Conservation (phyloP, 2,329 filamentous ascomycete genomes). For the Colletotrichum tropicicola region DNA sequence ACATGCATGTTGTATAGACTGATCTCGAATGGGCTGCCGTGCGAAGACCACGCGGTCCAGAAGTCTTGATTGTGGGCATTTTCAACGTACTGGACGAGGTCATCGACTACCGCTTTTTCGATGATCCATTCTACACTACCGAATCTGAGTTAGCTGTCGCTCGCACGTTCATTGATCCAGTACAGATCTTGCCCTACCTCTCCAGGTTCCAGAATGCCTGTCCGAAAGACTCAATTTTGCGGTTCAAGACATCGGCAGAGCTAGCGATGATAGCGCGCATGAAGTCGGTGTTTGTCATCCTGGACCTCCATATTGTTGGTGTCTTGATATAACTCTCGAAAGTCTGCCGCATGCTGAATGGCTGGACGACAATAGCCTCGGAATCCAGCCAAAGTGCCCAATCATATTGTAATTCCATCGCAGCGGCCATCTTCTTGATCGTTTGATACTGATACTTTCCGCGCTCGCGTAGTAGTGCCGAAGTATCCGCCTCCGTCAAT, state of each 20-base stretch:
- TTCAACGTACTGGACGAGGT: slow-evolving; percentile 6
- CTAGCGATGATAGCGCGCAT: not conserved
- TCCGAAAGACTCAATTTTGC: not conserved
- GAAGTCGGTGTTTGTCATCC: not conserved
- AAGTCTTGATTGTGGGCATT: not conserved
- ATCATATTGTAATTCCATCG: slow-evolving; percentile 4
- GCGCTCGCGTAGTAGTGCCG: not conserved
- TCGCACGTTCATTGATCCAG: not conserved
- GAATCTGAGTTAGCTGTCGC: not conserved
- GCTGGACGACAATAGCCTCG: slow-evolving; percentile 16
- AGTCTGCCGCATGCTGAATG: not conserved
- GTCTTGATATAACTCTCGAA: slow-evolving; percentile 9
- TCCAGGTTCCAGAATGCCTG: slow-evolving; percentile 9
- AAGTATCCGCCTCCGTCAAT: slow-evolving; percentile 1
- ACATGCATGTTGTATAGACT: slow-evolving; percentile 15
- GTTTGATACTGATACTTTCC: slow-evolving; percentile 19
- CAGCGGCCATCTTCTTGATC: slow-evolving; percentile 19
- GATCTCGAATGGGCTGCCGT: slow-evolving; percentile 15
- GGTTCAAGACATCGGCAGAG: not conserved
- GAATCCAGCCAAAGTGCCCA: slow-evolving; percentile 24
- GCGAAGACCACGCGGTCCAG: slow-evolving; percentile 4
- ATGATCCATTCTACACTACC: slow-evolving; percentile 7
- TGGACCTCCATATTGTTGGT: slow-evolving; percentile 14
- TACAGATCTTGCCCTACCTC: not conserved
- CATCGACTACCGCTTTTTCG: slow-evolving; percentile 3